phyloP scores from a whole-genome alignment of 2,329 filamentous ascomycete species.

The Aspergillus pseudonomiae region DNA sequence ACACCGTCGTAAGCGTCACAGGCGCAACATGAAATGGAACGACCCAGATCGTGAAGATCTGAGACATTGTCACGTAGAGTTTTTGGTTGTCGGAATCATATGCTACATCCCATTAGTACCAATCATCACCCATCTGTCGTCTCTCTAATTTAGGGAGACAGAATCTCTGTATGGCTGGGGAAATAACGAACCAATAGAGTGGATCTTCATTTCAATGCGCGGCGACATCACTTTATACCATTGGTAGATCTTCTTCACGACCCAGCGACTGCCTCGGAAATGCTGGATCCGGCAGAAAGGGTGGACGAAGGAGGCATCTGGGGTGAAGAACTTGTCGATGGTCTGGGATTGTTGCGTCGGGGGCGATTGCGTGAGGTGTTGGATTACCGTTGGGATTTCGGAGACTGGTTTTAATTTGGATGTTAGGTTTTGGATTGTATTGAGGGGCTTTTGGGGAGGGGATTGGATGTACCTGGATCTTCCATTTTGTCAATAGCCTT shows the following conservation, averaged over 20 bases:
- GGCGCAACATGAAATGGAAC: constrained; percentile 73
- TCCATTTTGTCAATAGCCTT: not conserved
- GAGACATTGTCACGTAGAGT: constrained; percentile 74
- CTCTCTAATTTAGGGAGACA: not conserved
- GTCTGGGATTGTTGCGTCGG: constrained; percentile 67
- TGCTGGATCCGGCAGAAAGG: constrained; percentile 72
- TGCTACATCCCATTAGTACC: constrained; percentile 47
- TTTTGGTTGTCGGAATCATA: constrained; percentile 67
- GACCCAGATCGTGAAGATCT: constrained; percentile 77
- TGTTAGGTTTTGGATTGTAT: not conserved
- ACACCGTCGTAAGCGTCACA: constrained; percentile 69
- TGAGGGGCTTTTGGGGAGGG: no score
- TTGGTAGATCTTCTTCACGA: constrained; percentile 71
- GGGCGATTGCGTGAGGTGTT: constrained; percentile 67
- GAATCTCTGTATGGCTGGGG: not conserved
- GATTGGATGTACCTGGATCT: not conserved
- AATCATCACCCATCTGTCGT: no score
- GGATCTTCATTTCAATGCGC: constrained; percentile 67
- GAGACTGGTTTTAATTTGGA: not conserved
- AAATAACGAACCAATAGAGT: constrained; percentile 56
- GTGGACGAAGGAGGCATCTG: constrained; percentile 73
- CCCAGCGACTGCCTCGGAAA: constrained; percentile 64
- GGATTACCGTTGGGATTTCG: constrained; percentile 70
- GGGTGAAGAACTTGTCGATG: constrained; percentile 73
- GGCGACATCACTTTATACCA: constrained; percentile 87